Evolutionary conservation across 169 alveolate species (phyloP).

Genomic region (Plasmodium gaboni): DNA sequence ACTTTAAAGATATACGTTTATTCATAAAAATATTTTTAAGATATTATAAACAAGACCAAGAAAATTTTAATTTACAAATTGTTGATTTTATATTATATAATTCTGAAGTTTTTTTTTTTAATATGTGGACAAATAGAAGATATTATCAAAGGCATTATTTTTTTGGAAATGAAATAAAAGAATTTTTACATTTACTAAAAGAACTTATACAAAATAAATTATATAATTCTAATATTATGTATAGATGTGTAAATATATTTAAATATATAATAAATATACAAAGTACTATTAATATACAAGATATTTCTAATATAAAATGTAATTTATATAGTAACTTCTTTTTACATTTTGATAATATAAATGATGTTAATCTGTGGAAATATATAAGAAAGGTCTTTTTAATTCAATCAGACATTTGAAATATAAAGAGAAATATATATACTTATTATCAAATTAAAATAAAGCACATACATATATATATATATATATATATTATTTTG

Average conservation of each 20-base stretch:
- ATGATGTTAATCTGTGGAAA: conserved; percentile 35
- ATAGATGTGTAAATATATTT: conserved; percentile 13
- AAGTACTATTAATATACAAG: not conserved
- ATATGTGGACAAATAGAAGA: conserved; percentile 6
- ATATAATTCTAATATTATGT: conserved; percentile 14
- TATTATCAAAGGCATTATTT: conserved; percentile 44
- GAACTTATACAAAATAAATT: conserved; percentile 9
- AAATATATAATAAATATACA: conserved; percentile 42
- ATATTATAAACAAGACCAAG: conserved; percentile 25
- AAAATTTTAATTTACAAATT: conserved; percentile 15
- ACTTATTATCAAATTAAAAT: too few species aligned
- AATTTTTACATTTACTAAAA: not conserved
- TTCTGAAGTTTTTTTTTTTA: conserved; percentile 28
- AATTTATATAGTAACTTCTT: conserved; percentile 17
- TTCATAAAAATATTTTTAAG: conserved; percentile 20
- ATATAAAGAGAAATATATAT: too few species aligned
- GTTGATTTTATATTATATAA: conserved; percentile 36
- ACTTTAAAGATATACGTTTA: conserved; percentile 37
- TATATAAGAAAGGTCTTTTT: conserved; percentile 5
- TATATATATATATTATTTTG: too few species aligned
- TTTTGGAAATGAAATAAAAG: conserved; percentile 35
- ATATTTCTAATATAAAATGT: not conserved
- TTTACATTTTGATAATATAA: conserved; percentile 11
- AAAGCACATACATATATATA: too few species aligned
- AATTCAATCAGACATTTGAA: too few species aligned